These are phyloP conservation scores for Pseudomonodictys pantanalensis DNA, from an alignment of 495 filamentous ascomycete species.

Conservation along the genomic window DNA sequence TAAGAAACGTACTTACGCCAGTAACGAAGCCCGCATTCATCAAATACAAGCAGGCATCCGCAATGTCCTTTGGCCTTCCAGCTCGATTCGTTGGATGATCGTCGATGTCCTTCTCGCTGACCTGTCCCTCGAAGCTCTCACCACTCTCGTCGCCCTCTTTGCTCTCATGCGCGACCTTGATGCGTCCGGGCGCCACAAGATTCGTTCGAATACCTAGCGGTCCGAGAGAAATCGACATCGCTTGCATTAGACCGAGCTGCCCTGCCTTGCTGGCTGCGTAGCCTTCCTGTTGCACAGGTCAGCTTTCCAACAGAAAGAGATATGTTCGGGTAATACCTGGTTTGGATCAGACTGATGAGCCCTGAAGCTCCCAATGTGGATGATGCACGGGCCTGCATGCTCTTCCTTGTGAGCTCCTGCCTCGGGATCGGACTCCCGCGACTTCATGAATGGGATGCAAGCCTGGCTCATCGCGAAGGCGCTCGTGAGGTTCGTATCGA, in stretches of 20 bases:
- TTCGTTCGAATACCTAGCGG: slow-evolving; percentile 38
- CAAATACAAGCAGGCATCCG: slow-evolving; percentile 32
- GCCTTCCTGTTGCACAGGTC: no score
- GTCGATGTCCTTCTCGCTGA: slow-evolving; percentile 29
- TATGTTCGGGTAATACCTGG: no score
- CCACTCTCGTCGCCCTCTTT: slow-evolving; percentile 38
- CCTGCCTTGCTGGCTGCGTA: slow-evolving; percentile 53
- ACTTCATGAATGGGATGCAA: slow-evolving; percentile 40
- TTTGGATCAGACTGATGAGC: slow-evolving; percentile 38
- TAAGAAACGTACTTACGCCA: slow-evolving; percentile 7
- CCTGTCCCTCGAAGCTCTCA: slow-evolving; percentile 12
- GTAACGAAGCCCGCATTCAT: slow-evolving; percentile 33
- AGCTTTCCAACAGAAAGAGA: no score
- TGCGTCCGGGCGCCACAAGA: slow-evolving; percentile 37
- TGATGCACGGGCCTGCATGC: slow-evolving; percentile 33
- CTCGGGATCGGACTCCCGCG: background rate
- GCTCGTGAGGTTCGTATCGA: slow-evolving; percentile 42
- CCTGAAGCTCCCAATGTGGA: slow-evolving; percentile 39
- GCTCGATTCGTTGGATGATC: slow-evolving; percentile 34
- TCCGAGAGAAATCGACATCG: slow-evolving; percentile 45
- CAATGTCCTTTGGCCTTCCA: slow-evolving; percentile 30
- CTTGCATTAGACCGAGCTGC: slow-evolving; percentile 47
- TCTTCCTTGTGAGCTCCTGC: slow-evolving; percentile 1
- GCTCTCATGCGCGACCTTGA: slow-evolving; percentile 40
- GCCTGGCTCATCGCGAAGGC: slow-evolving; percentile 42